phyloP scores from a whole-genome alignment of 768 basidiomycete genomes.

The Naganishia antarctica region DNA sequence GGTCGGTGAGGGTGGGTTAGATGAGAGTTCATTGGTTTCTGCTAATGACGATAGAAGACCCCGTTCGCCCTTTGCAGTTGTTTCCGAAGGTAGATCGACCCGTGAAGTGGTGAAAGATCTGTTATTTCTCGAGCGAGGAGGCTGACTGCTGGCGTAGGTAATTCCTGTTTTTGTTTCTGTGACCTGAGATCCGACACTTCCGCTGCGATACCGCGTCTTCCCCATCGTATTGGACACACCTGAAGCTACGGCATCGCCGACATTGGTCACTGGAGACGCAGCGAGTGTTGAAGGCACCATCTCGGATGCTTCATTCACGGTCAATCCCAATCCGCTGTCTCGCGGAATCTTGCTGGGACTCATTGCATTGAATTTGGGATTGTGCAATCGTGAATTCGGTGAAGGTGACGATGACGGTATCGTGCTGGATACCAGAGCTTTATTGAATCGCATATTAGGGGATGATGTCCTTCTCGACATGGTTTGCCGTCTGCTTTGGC shows the following conservation, averaged over 20 bases:
- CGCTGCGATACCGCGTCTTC: conserved; percentile 17
- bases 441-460: conserved; percentile 7
- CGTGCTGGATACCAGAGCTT: not conserved
- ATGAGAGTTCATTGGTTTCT: conserved; percentile 1
- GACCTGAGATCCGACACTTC: conserved; percentile 10
- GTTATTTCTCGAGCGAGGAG: conserved; percentile 8
- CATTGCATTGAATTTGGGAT: not conserved
- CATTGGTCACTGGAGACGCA: not conserved
- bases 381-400: not conserved
- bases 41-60: not conserved
- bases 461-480: conserved; percentile 11
- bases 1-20: conserved; percentile 7
- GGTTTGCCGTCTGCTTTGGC: not conserved
- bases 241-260: not conserved
- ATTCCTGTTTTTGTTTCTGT: not conserved
- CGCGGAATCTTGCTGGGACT: not conserved
- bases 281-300: not conserved
- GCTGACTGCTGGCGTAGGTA: not conserved
- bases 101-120: conserved; percentile 14
- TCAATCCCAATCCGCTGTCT: conserved; percentile 7
- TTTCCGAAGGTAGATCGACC: not conserved
- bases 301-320: not conserved
- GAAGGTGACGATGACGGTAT: not conserved
- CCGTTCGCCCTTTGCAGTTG: not conserved
- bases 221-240: conserved; percentile 8